phyloP scores from a whole-genome alignment of 148 eudicot genomes.

The Vaccinium corymbosum region DNA sequence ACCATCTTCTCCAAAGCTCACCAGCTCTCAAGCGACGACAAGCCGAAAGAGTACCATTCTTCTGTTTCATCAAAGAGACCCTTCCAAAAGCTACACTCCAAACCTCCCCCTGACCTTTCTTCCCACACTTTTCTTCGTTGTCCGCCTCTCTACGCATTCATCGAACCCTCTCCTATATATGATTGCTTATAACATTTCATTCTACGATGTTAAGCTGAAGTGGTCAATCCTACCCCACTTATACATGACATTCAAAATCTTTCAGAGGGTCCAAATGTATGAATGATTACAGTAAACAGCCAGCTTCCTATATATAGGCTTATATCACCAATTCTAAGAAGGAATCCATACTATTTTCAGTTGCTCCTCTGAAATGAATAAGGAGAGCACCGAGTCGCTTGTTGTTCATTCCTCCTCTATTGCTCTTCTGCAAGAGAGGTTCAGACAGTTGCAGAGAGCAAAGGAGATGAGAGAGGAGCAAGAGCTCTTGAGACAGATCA shows the following conservation, averaged over 20 bases:
- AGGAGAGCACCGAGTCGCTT: neutral
- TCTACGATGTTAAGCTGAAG: slow-evolving; percentile 6
- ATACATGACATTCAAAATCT: no score
- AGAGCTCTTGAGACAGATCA: slow-evolving; percentile 6
- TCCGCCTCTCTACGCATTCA: neutral
- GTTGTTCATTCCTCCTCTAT: slow-evolving; percentile 17
- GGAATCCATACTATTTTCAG: neutral
- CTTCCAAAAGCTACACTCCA: slow-evolving; percentile 19
- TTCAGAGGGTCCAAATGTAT: neutral
- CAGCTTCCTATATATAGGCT: slow-evolving; percentile 1
- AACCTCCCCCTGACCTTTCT: slow-evolving; percentile 12
- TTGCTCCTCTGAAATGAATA: slow-evolving; percentile 9
- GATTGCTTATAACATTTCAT: neutral
- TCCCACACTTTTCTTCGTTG: neutral
- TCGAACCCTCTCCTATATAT: slow-evolving; percentile 13
- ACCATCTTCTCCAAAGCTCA: slow-evolving; percentile 20
- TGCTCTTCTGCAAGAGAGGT: slow-evolving; percentile 24
- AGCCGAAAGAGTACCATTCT: slow-evolving; percentile 1
- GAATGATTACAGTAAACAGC: neutral
- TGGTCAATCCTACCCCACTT: slow-evolving; percentile 2
- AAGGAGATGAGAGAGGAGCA: slow-evolving; percentile 18
- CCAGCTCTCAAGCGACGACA: neutral
- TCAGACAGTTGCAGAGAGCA: slow-evolving; percentile 10
- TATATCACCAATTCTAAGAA: neutral
- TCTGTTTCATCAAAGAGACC: slow-evolving; percentile 14